Conservation (phyloP, 345 rosid species). For the Garcia nutans region DNA sequence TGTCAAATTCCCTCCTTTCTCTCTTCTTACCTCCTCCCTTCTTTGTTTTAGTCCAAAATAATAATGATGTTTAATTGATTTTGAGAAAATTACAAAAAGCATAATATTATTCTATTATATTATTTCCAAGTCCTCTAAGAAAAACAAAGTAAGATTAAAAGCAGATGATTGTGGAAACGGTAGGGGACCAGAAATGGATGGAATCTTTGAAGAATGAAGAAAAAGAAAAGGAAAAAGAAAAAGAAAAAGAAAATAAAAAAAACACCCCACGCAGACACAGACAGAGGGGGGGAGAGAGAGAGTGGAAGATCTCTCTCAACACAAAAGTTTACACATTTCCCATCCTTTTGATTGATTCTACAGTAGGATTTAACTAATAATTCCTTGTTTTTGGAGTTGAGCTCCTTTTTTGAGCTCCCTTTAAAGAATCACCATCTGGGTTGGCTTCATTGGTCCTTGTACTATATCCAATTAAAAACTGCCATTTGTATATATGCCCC, state of each 20-base stretch:
- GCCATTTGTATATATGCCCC: not conserved
- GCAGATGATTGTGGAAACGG: slow-evolving; percentile 26
- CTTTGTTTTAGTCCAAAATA: slow-evolving; percentile 26
- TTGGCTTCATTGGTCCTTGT: not conserved
- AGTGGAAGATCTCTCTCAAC: not conserved
- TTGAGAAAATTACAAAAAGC: slow-evolving; percentile 21
- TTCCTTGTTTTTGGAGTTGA: slow-evolving; percentile 21
- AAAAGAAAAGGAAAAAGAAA: not conserved
- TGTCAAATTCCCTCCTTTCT: not conserved
- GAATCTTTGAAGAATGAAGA: slow-evolving; percentile 41
- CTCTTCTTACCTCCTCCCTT: slow-evolving; percentile 13
- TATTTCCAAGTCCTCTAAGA: not conserved
- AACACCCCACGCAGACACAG: not conserved
- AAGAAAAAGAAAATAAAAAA: slow-evolving; percentile 13
- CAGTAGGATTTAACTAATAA: slow-evolving; percentile 19
- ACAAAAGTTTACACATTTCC: slow-evolving; percentile 14
- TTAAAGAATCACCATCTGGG: not conserved
- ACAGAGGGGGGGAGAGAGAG: not conserved
- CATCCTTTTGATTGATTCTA: not conserved
- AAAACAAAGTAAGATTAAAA: slow-evolving; percentile 15
- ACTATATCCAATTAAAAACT: not conserved
- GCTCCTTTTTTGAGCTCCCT: not conserved
- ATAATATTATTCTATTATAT: slow-evolving; percentile 2
- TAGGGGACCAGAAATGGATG: slow-evolving; percentile 30
- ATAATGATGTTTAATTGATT: slow-evolving; percentile 31